Percentiles rank a stretch among this genome's conserved stretches.
Conservation (phyloP, 345 rosid species). For the Eucalyptus paniculata region DNA sequence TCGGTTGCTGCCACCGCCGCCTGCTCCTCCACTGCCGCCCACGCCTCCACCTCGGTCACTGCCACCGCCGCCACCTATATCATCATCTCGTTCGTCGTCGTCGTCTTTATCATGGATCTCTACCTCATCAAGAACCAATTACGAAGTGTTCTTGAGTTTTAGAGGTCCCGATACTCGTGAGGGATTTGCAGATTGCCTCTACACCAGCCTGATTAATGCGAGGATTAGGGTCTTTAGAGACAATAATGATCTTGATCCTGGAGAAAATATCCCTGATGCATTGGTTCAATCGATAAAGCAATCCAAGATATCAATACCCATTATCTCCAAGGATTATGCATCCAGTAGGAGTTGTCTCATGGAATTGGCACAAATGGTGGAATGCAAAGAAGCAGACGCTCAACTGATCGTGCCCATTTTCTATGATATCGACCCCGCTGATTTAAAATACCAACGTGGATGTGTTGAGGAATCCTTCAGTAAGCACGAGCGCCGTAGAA, state of each 20-base stretch:
- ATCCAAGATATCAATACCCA: neutral
- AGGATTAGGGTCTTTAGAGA: neutral
- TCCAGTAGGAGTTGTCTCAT: neutral
- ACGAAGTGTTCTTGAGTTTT: neutral
- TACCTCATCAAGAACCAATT: neutral
- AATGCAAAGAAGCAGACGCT: neutral
- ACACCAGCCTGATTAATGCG: neutral
- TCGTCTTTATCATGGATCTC: neutral
- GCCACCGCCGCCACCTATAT: too few relatives aligned
- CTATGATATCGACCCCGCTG: neutral
- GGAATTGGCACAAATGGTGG: neutral
- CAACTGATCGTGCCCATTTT: neutral
- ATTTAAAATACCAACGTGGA: neutral
- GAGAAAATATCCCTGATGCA: neutral
- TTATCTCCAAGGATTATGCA: neutral
- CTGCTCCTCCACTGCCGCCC: neutral
- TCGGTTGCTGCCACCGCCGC: neutral
- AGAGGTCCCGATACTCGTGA: neutral
- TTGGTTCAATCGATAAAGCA: neutral
- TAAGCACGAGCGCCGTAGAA: neutral
- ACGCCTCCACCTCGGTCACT: fast-evolving
- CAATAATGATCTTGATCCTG: neutral
- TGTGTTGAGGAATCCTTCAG: neutral
- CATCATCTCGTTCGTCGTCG: fast-evolving
- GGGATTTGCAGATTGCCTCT: neutral